Conservation (phyloP, 305 asterid genomes). For the Fraxinus ornus region DNA sequence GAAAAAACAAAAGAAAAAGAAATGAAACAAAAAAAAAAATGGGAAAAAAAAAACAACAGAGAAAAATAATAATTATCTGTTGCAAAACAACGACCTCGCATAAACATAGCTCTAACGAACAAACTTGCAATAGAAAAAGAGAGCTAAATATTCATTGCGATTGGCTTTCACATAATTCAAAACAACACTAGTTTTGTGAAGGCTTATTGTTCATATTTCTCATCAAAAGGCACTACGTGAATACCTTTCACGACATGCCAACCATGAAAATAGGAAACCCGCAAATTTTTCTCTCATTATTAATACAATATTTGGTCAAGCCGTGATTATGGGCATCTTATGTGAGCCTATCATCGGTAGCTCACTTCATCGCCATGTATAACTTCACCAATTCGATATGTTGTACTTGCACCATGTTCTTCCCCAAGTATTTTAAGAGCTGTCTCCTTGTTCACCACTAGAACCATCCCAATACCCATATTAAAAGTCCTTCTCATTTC, state of each 20-base stretch:
- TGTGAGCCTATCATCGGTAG: conserved; percentile 26
- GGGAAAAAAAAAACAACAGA: too few species aligned
- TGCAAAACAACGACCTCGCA: not conserved
- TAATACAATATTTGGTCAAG: not conserved
- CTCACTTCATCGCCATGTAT: conserved; percentile 70
- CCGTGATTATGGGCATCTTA: not conserved
- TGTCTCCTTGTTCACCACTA: conserved; percentile 69
- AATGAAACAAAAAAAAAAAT: not conserved
- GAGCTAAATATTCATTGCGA: not conserved
- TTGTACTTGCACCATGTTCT: conserved; percentile 20
- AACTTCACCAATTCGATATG: conserved; percentile 69
- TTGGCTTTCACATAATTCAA: not conserved
- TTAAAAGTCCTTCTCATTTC: conserved; percentile 88
- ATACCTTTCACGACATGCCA: not conserved
- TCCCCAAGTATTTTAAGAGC: conserved; percentile 57
- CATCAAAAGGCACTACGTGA: not conserved
- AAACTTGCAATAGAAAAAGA: not conserved
- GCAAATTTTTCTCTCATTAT: not conserved
- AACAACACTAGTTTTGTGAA: not conserved
- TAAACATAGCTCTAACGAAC: not conserved
- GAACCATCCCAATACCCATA: conserved; percentile 95
- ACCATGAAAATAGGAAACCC: not conserved
- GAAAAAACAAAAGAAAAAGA: not conserved
- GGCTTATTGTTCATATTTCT: not conserved
- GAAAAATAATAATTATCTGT: not conserved